Percentiles rank a stretch among this genome's conserved stretches.
Evolutionary conservation across 805 yeast genomes (phyloP).

Genomic region (Metschnikowia dekortorum): DNA sequence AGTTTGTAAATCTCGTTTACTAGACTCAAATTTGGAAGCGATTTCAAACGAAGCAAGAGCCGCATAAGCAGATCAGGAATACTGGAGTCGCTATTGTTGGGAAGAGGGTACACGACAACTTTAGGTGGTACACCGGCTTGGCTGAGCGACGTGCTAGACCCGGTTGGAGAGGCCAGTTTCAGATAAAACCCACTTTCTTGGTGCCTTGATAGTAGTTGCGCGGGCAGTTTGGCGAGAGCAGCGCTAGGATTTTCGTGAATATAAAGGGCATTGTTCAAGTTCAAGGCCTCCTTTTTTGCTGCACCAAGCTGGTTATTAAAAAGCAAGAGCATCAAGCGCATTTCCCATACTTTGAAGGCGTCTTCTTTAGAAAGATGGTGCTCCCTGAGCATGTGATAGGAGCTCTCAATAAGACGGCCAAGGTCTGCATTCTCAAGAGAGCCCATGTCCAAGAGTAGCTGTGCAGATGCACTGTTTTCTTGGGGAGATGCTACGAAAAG

Average conservation of each 20-base stretch:
- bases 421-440: conserved; percentile 7
- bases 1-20: conserved; percentile 44
- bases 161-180: not conserved
- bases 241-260: conserved; percentile 24
- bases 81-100: conserved; percentile 29
- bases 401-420: conserved; percentile 8
- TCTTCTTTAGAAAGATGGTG: conserved; percentile 8
- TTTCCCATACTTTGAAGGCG: conserved; percentile 30
- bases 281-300: conserved; percentile 37
- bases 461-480: not conserved
- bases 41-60: conserved; percentile 38
- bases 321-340: conserved; percentile 27
- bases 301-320: conserved; percentile 26
- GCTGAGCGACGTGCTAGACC: not conserved
- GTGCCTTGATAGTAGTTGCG: not conserved
- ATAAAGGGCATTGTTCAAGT: conserved; percentile 33
- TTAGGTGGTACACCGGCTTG: not conserved
- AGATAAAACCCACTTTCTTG: not conserved
- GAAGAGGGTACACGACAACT: conserved; percentile 28
- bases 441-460: conserved; percentile 4
- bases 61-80: conserved; percentile 26
- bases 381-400: conserved; percentile 8
- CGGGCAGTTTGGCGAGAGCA: not conserved
- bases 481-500: conserved; percentile 4
- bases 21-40: conserved; percentile 38